These are phyloP conservation scores for Suillus tomentosus DNA, from an alignment of 768 basidiomycete species.

Conservation along the genomic window DNA sequence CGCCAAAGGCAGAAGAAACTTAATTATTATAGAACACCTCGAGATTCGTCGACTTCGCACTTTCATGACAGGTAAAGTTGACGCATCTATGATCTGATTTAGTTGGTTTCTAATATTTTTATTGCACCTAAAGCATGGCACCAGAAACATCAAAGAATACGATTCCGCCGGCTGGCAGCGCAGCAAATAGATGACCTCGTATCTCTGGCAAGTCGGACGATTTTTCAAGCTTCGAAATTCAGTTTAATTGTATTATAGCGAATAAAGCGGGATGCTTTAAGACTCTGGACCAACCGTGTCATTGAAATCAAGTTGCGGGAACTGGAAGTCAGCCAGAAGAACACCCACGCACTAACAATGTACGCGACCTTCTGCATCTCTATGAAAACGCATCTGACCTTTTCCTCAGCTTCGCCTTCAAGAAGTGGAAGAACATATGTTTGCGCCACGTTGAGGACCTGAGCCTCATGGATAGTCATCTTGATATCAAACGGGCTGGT, in stretches of 20 bases:
- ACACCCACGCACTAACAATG: conserved; percentile 40
- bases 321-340: conserved; percentile 57
- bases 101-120: conserved; percentile 12
- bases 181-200: conserved; percentile 40
- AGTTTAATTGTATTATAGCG: conserved; percentile 43
- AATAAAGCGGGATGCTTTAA: conserved; percentile 47
- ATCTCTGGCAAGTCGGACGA: conserved; percentile 37
- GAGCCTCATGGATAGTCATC: conserved; percentile 83
- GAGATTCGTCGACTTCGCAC: conserved; percentile 37
- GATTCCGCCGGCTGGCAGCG: conserved; percentile 47
- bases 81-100: conserved; percentile 11
- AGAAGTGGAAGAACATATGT: conserved; percentile 67
- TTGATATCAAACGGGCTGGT: conserved; percentile 82
- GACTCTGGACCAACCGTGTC: conserved; percentile 70
- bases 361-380: conserved; percentile 23
- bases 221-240: not conserved
- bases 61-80: conserved; percentile 35
- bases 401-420: conserved; percentile 52
- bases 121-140: conserved; percentile 47
- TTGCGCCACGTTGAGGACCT: conserved; percentile 68
- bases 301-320: conserved; percentile 75
- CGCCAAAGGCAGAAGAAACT: conserved; percentile 47
- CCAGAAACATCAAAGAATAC: conserved; percentile 37
- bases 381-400: conserved; percentile 14
- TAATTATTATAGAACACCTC: conserved; percentile 31